Conservation (phyloP, 305 asterid species). For the Solanum aculeatissimum region DNA sequence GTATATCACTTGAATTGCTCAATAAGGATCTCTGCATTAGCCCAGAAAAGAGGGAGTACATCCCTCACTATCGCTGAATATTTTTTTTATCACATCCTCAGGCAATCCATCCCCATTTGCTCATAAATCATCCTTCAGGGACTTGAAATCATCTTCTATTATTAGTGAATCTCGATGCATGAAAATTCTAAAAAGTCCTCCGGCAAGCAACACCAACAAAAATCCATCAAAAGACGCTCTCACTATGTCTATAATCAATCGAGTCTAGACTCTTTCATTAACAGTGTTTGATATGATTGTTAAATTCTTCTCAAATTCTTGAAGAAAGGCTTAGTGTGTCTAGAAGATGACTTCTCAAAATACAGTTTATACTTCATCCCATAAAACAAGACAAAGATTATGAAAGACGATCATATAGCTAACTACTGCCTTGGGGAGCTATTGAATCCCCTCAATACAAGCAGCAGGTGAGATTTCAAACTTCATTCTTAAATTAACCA, state of each 20-base stretch:
- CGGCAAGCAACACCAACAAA: conserved; percentile 75
- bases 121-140: conserved; percentile 73
- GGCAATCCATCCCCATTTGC: conserved; percentile 93
- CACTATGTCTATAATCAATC: conserved; percentile 71
- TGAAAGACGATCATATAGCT: conserved; percentile 74
- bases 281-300: conserved; percentile 60
- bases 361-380: conserved; percentile 46
- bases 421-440: conserved; percentile 56
- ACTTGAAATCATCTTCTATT: conserved; percentile 81
- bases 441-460: conserved; percentile 85
- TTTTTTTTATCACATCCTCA: conserved; percentile 52
- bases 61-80: conserved; percentile 58
- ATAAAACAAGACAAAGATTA: conserved; percentile 54
- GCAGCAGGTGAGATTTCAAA: conserved; percentile 69
- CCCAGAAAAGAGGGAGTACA: conserved; percentile 57
- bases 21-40: conserved; percentile 60
- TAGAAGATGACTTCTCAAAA: conserved; percentile 66
- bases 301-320: conserved; percentile 63
- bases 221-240: conserved; percentile 86
- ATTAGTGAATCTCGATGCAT: conserved; percentile 51
- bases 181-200: conserved; percentile 77
- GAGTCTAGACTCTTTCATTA: conserved; percentile 65
- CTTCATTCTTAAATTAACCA: conserved; percentile 49
- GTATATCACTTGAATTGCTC: conserved; percentile 54
- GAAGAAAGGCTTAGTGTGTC: conserved; percentile 78